phyloP scores from a whole-genome alignment of 1,284 basidiomycete species.

The Malassezia vespertilionis region DNA sequence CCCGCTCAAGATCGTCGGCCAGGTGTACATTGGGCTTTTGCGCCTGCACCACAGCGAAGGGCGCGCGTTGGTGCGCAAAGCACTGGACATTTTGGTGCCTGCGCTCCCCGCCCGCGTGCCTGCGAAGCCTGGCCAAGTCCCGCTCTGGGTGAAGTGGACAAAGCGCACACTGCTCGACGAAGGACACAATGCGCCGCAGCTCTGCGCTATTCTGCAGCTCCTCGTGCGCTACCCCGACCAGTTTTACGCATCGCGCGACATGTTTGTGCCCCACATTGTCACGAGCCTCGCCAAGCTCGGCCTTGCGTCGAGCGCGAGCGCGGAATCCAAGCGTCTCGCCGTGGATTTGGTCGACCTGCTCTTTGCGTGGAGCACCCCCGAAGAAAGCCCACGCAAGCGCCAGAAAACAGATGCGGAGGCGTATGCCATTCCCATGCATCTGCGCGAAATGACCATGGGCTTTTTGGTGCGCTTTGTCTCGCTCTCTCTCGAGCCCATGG shows the following conservation, averaged over 20 bases:
- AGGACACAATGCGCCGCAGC: conserved; percentile 64
- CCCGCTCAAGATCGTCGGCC: conserved; percentile 81
- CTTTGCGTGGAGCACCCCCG: conserved; percentile 48
- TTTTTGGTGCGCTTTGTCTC: conserved; percentile 78
- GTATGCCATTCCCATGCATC: conserved; percentile 33
- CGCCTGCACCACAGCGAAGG: conserved; percentile 68
- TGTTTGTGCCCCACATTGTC: conserved; percentile 93
- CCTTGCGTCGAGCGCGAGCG: conserved; percentile 58
- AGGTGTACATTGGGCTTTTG: conserved; percentile 89
- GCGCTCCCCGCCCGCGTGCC: conserved; percentile 58
- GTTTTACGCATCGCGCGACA: conserved; percentile 82
- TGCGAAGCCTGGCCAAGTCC: conserved; percentile 52
- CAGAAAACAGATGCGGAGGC: conserved; percentile 49
- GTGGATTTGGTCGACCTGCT: conserved; percentile 49
- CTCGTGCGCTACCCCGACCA: conserved; percentile 81
- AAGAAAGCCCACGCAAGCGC: conserved; percentile 47
- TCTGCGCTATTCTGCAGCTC: conserved; percentile 79
- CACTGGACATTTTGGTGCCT: conserved; percentile 79
- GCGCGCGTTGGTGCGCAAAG: conserved; percentile 66
- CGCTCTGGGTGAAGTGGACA: conserved; percentile 80
- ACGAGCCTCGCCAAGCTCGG: conserved; percentile 80
- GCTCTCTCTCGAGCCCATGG: conserved; percentile 60
- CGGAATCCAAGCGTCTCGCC: conserved; percentile 62
- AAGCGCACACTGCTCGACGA: conserved; percentile 82
- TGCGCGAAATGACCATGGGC: conserved; percentile 61